Conservation (phyloP, 2,329 filamentous ascomycete species). For the Cladorrhinum sp. region DNA sequence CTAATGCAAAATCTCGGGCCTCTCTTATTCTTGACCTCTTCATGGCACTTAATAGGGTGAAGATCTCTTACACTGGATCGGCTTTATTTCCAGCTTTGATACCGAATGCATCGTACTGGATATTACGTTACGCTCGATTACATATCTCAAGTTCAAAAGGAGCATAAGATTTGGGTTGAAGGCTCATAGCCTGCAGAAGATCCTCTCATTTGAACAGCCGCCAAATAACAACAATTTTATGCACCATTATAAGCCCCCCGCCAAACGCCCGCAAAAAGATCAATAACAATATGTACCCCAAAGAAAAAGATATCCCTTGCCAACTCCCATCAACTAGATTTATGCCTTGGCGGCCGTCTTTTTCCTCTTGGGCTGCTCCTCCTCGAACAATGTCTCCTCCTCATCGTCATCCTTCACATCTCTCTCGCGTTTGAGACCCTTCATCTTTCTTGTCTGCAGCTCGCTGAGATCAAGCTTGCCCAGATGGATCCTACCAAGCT, state of each 20-base stretch:
- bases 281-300: background rate
- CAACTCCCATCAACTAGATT: background rate
- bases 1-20: no score
- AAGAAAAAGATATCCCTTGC: background rate
- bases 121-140: no score
- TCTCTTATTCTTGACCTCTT: no score
- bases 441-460: conserved; percentile 98
- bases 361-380: conserved; percentile 38
- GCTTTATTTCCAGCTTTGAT: no score
- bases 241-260: background rate
- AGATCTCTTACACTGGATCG: no score
- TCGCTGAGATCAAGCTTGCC: conserved; percentile 83
- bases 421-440: conserved; percentile 85
- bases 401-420: conserved; percentile 54
- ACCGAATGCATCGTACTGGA: no score
- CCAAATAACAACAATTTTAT: background rate
- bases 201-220: background rate
- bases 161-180: background rate
- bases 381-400: conserved; percentile 33
- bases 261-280: background rate
- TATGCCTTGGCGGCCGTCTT: conserved; percentile 32
- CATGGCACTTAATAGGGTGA: no score
- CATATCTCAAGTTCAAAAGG: no score
- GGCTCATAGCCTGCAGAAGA: background rate
- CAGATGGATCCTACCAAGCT: conserved; percentile 88